Evolutionary conservation across 1,139 yeast species (phyloP).

Genomic region (Pichia sp.): DNA sequence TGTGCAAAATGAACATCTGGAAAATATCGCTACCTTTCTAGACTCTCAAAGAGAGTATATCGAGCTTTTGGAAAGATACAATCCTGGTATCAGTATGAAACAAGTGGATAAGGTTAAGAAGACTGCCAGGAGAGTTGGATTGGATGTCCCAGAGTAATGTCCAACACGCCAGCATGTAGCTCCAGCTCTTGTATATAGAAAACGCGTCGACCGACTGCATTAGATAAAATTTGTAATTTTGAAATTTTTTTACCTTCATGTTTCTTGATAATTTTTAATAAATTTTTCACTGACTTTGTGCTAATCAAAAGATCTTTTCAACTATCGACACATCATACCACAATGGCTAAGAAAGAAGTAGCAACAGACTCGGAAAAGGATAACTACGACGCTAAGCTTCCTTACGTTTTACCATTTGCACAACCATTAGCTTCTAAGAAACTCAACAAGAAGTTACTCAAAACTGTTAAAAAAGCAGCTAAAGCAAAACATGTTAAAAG

Average conservation of each 20-base stretch:
- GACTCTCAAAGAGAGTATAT: constrained; percentile 70
- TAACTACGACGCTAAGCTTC: constrained; percentile 85
- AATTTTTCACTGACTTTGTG: not conserved
- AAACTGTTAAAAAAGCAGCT: constrained; percentile 94
- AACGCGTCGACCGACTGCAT: not conserved
- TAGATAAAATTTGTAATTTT: not conserved
- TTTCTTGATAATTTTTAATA: not conserved
- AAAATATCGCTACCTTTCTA: constrained; percentile 50
- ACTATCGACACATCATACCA: constrained; percentile 9
- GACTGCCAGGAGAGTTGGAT: constrained; percentile 83
- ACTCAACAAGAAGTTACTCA: constrained; percentile 88
- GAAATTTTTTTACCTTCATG: not conserved
- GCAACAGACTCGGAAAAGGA: constrained; percentile 42
- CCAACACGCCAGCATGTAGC: not conserved
- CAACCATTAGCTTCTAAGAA: constrained; percentile 94
- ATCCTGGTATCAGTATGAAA: constrained; percentile 73
- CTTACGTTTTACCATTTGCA: constrained; percentile 89
- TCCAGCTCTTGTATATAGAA: not conserved
- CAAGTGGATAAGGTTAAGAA: constrained; percentile 71
- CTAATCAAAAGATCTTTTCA: not conserved
- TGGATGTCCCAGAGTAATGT: constrained; percentile 46
- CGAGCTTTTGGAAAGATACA: constrained; percentile 76
- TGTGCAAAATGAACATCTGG: constrained; percentile 34
- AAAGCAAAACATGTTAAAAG: constrained; percentile 97
- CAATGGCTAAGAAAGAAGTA: constrained; percentile 50